Evolutionary conservation across 2,329 filamentous ascomycete genomes (phyloP).

Genomic region (Diaporthe nobilis): DNA sequence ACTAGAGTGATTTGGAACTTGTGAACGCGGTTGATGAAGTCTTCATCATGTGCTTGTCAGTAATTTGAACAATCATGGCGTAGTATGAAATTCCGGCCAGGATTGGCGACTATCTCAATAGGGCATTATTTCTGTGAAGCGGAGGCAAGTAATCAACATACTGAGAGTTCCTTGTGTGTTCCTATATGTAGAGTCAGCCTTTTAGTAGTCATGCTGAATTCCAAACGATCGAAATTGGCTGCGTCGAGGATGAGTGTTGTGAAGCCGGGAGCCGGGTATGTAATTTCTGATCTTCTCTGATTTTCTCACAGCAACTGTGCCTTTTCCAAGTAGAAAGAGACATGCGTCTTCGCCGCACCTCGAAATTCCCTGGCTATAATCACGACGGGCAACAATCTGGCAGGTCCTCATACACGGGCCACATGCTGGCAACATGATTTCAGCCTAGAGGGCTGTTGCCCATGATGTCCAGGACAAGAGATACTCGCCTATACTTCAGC

Average conservation of each 20-base stretch:
- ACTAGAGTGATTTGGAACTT: constrained; percentile 74
- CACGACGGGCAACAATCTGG: not conserved
- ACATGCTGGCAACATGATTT: not conserved
- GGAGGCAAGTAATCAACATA: not conserved
- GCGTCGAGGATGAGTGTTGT: no score
- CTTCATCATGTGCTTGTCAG: not conserved
- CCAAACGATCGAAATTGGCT: not conserved
- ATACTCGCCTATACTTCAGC: not conserved
- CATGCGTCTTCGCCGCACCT: not conserved
- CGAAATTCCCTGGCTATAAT: not conserved
- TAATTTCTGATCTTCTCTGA: not conserved
- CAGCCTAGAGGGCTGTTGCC: not conserved
- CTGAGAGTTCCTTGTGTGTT: constrained; percentile 79
- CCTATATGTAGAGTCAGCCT: constrained; percentile 47
- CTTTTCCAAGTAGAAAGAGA: not conserved
- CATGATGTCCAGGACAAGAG: not conserved
- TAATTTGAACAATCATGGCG: not conserved
- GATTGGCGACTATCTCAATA: not conserved
- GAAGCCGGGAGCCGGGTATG: not conserved
- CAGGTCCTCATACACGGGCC: not conserved
- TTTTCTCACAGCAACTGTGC: not conserved
- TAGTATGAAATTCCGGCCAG: no score
- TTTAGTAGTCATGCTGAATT: not conserved
- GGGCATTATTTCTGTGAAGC: not conserved
- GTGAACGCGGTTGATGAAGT: constrained; percentile 78